phyloP scores from a whole-genome alignment of 352 stramenopile genomes.

The Phytophthora lateralis region DNA sequence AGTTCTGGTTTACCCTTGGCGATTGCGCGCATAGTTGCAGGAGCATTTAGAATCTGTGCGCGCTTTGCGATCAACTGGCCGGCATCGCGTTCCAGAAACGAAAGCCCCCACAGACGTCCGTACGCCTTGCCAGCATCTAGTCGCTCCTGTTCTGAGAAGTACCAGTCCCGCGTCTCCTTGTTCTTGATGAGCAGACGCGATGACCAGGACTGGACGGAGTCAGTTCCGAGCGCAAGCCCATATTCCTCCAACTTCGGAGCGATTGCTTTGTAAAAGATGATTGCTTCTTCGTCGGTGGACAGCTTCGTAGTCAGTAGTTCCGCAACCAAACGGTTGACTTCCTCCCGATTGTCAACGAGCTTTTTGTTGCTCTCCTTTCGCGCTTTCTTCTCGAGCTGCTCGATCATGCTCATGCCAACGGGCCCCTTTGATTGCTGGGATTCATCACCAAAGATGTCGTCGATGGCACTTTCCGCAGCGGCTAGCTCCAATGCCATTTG shows the following conservation, averaged over 20 bases:
- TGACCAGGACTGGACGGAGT: conserved; percentile 84
- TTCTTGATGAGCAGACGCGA: conserved; percentile 87
- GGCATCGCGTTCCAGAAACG: conserved; percentile 77
- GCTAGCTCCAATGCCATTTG: conserved; percentile 86
- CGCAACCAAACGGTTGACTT: conserved; percentile 66
- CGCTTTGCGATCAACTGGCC: conserved; percentile 80
- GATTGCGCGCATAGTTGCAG: conserved; percentile 56
- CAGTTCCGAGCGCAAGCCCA: conserved; percentile 67
- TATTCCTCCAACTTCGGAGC: conserved; percentile 64
- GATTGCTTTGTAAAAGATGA: conserved; percentile 67
- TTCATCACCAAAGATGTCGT: conserved; percentile 87
- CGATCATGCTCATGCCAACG: conserved; percentile 88
- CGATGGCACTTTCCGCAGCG: conserved; percentile 76
- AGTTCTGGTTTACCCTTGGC: conserved; percentile 84
- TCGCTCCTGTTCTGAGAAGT: conserved; percentile 81
- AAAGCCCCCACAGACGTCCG: conserved; percentile 75
- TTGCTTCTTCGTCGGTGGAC: conserved; percentile 68
- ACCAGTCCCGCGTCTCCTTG: conserved; percentile 88
- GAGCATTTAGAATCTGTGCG: conserved; percentile 73
- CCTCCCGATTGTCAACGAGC: conserved; percentile 72
- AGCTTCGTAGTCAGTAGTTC: conserved; percentile 57
- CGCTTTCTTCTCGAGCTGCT: conserved; percentile 88
- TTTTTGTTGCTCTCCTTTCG: conserved; percentile 89
- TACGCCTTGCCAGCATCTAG: conserved; percentile 82
- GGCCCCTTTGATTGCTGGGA: conserved; percentile 64